Percentiles rank a stretch among this genome's conserved stretches.
phyloP scores from a whole-genome alignment of 805 yeast genomes.

The Lachancea waltii region DNA sequence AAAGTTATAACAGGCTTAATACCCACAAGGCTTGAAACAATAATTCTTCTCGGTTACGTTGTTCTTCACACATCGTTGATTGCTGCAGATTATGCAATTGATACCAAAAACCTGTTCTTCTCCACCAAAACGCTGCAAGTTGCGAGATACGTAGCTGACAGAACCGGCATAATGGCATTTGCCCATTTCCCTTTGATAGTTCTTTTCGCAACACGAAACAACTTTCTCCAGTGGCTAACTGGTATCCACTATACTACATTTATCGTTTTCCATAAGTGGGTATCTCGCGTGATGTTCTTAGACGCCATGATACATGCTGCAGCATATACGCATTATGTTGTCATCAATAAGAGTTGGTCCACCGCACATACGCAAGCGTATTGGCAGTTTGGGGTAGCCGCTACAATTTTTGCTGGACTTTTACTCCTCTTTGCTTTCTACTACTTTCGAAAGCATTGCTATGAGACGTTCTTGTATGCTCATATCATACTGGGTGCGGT shows the following conservation, averaged over 20 bases:
- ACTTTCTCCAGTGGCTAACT: conserved; percentile 52
- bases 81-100: conserved; percentile 11
- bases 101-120: conserved; percentile 12
- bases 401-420: conserved; percentile 33
- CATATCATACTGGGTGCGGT: conserved; percentile 41
- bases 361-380: no score
- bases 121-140: conserved; percentile 13
- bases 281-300: conserved; percentile 45
- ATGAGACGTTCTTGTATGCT: conserved; percentile 40
- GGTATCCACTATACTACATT: conserved; percentile 61
- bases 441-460: conserved; percentile 40
- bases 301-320: conserved; percentile 48
- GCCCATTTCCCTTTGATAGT: conserved; percentile 48
- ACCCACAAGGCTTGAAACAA: conserved; percentile 20
- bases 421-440: conserved; percentile 42
- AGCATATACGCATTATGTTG: conserved; percentile 34
- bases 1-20: no score
- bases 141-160: conserved; percentile 38
- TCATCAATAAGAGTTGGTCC: conserved; percentile 34
- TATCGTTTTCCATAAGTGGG: conserved; percentile 60
- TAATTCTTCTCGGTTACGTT: conserved; percentile 15
- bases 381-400: conserved; percentile 34
- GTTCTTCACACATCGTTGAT: conserved; percentile 15
- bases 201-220: conserved; percentile 66
- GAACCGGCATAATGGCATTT: conserved; percentile 43